Conservation (phyloP, 169 alveolate species). For the Eimeria necatrix region DNA sequence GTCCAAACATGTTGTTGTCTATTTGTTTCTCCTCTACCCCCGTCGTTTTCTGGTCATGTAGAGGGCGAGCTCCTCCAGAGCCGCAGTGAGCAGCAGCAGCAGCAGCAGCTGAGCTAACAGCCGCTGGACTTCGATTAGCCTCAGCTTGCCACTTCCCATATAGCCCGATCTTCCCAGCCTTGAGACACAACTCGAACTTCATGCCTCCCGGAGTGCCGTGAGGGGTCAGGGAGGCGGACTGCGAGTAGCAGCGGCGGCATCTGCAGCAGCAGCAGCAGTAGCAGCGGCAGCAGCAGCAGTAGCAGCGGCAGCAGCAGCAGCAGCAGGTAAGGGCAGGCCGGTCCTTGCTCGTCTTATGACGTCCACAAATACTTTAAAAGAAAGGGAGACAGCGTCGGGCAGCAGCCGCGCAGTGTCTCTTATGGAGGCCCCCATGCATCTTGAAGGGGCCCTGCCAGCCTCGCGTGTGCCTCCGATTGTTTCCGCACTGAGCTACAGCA, state of each 20-base stretch:
- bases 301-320: not conserved
- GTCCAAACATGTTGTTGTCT: not conserved
- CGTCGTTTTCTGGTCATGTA: not conserved
- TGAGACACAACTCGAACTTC: not conserved
- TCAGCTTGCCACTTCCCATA: too few species aligned
- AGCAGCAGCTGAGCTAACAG: too few species aligned
- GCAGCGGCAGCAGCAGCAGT: not conserved
- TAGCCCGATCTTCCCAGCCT: too few species aligned
- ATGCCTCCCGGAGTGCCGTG: too few species aligned
- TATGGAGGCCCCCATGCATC: not conserved
- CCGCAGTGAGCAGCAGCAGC: slow-evolving; percentile 8
- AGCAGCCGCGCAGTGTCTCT: not conserved
- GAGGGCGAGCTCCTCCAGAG: not conserved
- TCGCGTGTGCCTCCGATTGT: not conserved
- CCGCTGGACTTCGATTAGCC: too few species aligned
- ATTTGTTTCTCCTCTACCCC: not conserved
- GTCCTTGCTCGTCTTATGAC: not conserved
- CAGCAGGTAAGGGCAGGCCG: not conserved
- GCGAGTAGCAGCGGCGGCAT: not conserved
- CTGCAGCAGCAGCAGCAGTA: not conserved
- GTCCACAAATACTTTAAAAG: slow-evolving; percentile 1
- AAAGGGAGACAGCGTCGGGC: not conserved
- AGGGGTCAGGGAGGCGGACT: not conserved
- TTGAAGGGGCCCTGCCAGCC: not conserved
- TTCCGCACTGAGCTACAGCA: not conserved